Percentiles rank a stretch among this genome's conserved stretches.
These are phyloP conservation scores for Phaeosphaeriaceae sp. DNA, from an alignment of 2,329 filamentous ascomycete species.

Conservation along the genomic window DNA sequence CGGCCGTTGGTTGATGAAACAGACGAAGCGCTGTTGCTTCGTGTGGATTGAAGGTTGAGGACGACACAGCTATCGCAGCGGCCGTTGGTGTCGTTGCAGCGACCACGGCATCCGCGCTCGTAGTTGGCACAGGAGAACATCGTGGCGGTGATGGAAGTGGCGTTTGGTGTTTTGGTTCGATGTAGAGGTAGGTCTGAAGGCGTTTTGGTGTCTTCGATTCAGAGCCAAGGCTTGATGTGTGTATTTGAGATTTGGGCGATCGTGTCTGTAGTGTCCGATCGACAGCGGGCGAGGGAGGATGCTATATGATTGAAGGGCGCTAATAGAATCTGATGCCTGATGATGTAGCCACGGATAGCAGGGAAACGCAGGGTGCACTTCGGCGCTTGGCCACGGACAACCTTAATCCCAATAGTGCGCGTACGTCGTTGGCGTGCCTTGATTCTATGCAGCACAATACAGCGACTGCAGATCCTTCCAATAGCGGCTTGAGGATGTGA, in stretches of 20 bases:
- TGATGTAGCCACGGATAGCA: slow-evolving; percentile 35
- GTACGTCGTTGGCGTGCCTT: slow-evolving; percentile 29
- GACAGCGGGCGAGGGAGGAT: neutral
- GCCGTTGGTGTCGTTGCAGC: slow-evolving; percentile 47
- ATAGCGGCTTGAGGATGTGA: slow-evolving; percentile 17
- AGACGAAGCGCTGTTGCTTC: slow-evolving; percentile 43
- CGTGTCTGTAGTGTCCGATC: slow-evolving; percentile 3
- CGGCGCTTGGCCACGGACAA: slow-evolving; percentile 11
- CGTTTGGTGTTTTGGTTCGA: slow-evolving; percentile 2
- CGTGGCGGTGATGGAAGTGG: slow-evolving; percentile 19
- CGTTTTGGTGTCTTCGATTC: neutral
- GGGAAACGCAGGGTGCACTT: slow-evolving; percentile 32
- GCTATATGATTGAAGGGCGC: slow-evolving; percentile 35
- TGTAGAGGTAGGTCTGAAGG: slow-evolving; percentile 5
- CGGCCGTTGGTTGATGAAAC: slow-evolving; percentile 35
- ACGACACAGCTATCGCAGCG: slow-evolving; percentile 50
- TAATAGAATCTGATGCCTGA: slow-evolving; percentile 33
- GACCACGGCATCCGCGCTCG: slow-evolving; percentile 53
- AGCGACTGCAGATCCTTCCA: slow-evolving; percentile 20
- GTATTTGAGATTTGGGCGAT: neutral
- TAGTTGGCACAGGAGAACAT: slow-evolving; percentile 57
- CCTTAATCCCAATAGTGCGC: slow-evolving; percentile 17
- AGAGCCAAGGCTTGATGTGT: neutral
- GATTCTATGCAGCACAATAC: slow-evolving; percentile 20
- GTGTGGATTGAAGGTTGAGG: slow-evolving; percentile 48